A percentile compares a stretch with the other conserved stretches of the same genome.
Evolutionary conservation across 2,329 filamentous ascomycete genomes (phyloP).

Genomic region (Aureobasidium sp.): DNA sequence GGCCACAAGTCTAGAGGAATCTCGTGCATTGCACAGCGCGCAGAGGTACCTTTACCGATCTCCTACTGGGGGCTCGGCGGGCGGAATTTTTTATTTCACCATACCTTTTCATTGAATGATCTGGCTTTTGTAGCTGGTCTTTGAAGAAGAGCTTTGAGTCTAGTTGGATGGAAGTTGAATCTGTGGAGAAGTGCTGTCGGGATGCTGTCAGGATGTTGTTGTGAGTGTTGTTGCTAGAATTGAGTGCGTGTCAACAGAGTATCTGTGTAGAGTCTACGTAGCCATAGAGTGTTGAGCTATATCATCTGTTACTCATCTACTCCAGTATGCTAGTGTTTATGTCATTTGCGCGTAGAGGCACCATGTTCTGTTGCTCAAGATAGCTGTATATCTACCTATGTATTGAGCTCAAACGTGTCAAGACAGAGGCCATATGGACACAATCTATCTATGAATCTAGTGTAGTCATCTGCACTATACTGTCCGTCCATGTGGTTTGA

Average conservation of each 20-base stretch:
- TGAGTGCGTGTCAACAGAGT: neutral
- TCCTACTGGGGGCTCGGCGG: slow-evolving; percentile 10
- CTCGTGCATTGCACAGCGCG: slow-evolving; percentile 18
- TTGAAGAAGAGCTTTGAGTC: slow-evolving; percentile 9
- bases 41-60: neutral
- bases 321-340: neutral
- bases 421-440: neutral
- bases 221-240: neutral
- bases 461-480: neutral
- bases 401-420: neutral
- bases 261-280: neutral
- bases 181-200: neutral
- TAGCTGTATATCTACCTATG: neutral
- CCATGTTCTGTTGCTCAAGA: neutral
- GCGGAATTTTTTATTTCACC: slow-evolving; percentile 11
- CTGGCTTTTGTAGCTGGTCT: neutral
- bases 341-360: neutral
- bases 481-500: neutral
- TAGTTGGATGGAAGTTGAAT: neutral
- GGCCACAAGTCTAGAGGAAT: neutral
- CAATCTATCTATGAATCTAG: neutral
- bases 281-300: neutral
- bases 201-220: neutral
- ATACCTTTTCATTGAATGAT: slow-evolving; percentile 8
- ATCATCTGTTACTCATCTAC: neutral